Base-by-base conservation (phyloP, 2,329 filamentous ascomycete genomes). In the Bertia moriformis region DNA sequence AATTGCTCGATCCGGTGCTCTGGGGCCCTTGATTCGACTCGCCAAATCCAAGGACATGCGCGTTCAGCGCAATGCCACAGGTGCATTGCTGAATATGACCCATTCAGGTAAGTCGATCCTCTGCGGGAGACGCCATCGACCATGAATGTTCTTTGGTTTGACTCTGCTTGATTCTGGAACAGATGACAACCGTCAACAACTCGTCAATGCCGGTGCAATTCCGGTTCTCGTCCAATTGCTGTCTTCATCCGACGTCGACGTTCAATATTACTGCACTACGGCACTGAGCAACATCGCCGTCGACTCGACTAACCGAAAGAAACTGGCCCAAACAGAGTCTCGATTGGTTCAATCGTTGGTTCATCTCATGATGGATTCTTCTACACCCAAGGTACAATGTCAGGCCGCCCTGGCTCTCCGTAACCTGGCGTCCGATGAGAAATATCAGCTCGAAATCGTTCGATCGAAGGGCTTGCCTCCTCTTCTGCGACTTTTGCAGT, bases 251-350 rank as follows among this genome's bases (percentile, higher is more conserved):
- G 91, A 98, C 53, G 88, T 95, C 48, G 91, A 98, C 55, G 91
- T 98, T 20, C 91, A 98, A 63, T 98, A 98, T 62, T 98, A 98
- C 63, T 98, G 91, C 65, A 98, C 91, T 14, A 98, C 91, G 3
- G 91, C 91, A 12, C 73, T 98, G 42, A 96, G 89, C 69, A 98
- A 98, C 59, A 98, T 98, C 49, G 91, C 91, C 4, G 91, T 98
- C 40, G 91, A 98, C 55, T 72, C 82, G 36, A 82, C 78, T 52
- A 96, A 96, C 62, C 73, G 91, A 48, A 86, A 88, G 54, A 87
- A 89, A 56, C 72, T 98, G 40, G 86, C 89, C 19, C 81, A 93
- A 53, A 88, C 83, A 5, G 91, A 98, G 57, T 78, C 84, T 17
- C 85, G 88, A 47, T 71, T 98, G 18, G 88, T 98, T 18, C 86